These are phyloP conservation scores for Hyaloscypha finlandica DNA, from an alignment of 495 filamentous ascomycete genomes.

Conservation along the genomic window DNA sequence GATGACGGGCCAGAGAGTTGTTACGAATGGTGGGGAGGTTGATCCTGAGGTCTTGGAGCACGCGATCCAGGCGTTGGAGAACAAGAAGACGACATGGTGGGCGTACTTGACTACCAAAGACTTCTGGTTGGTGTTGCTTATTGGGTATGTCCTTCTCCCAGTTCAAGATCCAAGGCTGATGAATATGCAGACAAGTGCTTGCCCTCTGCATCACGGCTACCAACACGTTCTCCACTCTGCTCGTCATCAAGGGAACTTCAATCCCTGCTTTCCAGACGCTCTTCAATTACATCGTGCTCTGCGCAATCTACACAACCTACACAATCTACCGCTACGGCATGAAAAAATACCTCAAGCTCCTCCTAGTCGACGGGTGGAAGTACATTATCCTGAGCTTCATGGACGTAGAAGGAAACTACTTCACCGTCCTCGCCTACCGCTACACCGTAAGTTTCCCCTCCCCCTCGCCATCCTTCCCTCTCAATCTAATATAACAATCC, in stretches of 20 bases:
- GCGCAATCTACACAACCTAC: conserved; percentile 76
- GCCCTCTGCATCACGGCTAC: conserved; percentile 86
- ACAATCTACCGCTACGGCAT: conserved; percentile 82
- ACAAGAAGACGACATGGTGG: conserved; percentile 63
- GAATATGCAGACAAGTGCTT: conserved; percentile 66
- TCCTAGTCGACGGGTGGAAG: conserved; percentile 80
- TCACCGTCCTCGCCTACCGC: conserved; percentile 89
- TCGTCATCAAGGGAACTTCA: conserved; percentile 65
- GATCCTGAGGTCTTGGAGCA: conserved; percentile 26
- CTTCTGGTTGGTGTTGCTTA: conserved; percentile 78
- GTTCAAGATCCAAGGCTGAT: conserved; percentile 1
- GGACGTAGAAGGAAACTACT: conserved; percentile 97
- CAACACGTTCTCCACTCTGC: conserved; percentile 83
- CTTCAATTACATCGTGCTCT: conserved; percentile 89
- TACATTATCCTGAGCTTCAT: conserved; percentile 91
- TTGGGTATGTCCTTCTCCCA: conserved; percentile 59
- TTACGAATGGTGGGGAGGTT: conserved; percentile 19
- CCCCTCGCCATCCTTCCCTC: not conserved
- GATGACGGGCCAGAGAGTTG: conserved; percentile 1
- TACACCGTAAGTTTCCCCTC: conserved; percentile 68
- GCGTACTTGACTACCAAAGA: conserved; percentile 80
- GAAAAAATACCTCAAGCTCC: conserved; percentile 64
- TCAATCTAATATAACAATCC: conserved; percentile 5
- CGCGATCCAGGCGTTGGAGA: conserved; percentile 47
- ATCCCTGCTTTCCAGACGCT: conserved; percentile 98